phyloP scores from a whole-genome alignment of 345 rosid genomes.

The Boechera retrofracta region DNA sequence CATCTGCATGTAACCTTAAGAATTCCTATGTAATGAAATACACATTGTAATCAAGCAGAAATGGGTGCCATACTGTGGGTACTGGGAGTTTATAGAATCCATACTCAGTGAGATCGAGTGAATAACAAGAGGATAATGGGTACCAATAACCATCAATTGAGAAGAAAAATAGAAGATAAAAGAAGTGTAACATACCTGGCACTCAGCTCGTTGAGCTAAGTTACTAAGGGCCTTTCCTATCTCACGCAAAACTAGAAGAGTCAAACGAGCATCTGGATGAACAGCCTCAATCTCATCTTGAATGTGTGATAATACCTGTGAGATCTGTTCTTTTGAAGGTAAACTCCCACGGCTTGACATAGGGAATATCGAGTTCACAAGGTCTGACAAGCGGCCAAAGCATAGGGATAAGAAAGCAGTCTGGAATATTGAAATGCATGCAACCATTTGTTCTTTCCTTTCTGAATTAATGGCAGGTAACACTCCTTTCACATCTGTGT shows the following conservation, averaged over 20 bases:
- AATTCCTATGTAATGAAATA: not conserved
- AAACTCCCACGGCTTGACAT: slow-evolving; percentile 93
- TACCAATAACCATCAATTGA: not conserved
- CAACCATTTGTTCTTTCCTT: slow-evolving; percentile 80
- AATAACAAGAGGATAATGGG: not conserved
- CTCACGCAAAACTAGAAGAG: slow-evolving; percentile 89
- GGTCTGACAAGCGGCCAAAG: slow-evolving; percentile 85
- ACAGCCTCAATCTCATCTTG: slow-evolving; percentile 96
- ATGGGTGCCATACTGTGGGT: not conserved
- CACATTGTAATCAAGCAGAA: slow-evolving; percentile 8
- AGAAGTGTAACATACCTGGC: slow-evolving; percentile 63
- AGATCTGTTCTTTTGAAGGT: slow-evolving; percentile 89
- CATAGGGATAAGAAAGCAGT: slow-evolving; percentile 83
- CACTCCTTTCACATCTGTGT: slow-evolving; percentile 92
- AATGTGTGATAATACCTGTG: slow-evolving; percentile 78
- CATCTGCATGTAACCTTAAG: slow-evolving; percentile 17
- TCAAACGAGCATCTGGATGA: slow-evolving; percentile 83
- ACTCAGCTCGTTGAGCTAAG: slow-evolving; percentile 87
- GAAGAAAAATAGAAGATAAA: slow-evolving; percentile 11
- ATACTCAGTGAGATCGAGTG: not conserved
- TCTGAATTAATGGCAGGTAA: slow-evolving; percentile 78
- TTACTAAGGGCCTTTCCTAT: slow-evolving; percentile 81
- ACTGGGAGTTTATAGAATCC: slow-evolving; percentile 1
- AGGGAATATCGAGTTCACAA: slow-evolving; percentile 84
- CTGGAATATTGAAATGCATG: slow-evolving; percentile 84